phyloP scores from a whole-genome alignment of 2,329 filamentous ascomycete species.

The Aspergillus pseudoglaucus region DNA sequence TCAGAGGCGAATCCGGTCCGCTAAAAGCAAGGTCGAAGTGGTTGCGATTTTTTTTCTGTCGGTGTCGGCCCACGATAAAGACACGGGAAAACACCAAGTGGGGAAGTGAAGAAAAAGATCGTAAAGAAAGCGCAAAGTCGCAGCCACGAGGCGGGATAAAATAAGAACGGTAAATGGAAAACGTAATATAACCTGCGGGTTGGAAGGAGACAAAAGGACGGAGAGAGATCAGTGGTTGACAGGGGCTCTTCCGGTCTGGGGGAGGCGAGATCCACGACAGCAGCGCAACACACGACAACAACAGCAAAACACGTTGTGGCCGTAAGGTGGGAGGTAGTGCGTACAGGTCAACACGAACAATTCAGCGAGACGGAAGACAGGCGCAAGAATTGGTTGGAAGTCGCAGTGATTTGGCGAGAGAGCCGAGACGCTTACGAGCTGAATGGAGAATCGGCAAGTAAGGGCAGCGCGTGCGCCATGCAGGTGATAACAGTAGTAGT shows the following conservation, averaged over 20 bases:
- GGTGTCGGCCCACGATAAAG: constrained; percentile 4
- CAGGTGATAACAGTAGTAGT: background rate
- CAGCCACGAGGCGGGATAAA: background rate
- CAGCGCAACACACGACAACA: constrained; percentile 10
- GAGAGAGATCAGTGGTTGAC: background rate
- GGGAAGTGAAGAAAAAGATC: constrained; percentile 1
- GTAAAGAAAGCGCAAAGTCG: background rate
- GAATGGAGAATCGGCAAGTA: background rate
- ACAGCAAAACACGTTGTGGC: constrained; percentile 6
- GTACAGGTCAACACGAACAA: constrained; percentile 7
- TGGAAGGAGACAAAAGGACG: background rate
- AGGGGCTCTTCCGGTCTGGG: background rate
- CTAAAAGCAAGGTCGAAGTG: background rate
- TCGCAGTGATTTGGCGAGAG: background rate
- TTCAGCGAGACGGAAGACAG: no score
- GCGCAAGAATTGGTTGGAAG: background rate
- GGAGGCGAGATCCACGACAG: constrained; percentile 10
- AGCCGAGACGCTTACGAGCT: background rate
- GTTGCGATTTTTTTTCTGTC: constrained; percentile 1
- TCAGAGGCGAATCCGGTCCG: constrained; percentile 1
- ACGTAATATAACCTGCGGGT: background rate
- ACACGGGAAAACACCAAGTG: background rate
- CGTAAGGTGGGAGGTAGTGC: background rate
- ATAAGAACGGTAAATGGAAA: background rate
- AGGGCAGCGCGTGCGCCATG: background rate